Base-by-base conservation (phyloP, 2,329 filamentous ascomycete species). In the Hypoxylon sp. region DNA sequence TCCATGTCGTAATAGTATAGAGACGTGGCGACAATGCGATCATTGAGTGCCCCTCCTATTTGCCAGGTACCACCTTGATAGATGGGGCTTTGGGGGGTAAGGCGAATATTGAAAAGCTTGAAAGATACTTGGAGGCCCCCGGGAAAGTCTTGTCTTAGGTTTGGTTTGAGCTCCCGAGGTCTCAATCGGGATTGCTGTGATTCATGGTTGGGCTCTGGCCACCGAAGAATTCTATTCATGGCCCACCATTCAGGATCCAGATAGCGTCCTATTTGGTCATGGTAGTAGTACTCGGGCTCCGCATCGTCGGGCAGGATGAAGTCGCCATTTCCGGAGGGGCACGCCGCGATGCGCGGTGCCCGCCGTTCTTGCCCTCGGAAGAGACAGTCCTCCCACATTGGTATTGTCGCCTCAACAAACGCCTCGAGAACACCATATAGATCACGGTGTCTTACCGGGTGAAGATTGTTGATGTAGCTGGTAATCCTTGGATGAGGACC, bases 11-110 rank as follows among this genome's bases (percentile, higher is more conserved):
- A 86, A 73, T 88, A 88, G 74, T 87, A 88, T 17, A 91, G 76
- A 0, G 87, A 85, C 0, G 87, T 87, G 0, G 87, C 87, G 66
- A 82, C 83, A 37, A 91, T 89, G 65, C 84, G 84, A 73, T 91
- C 88, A 68, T 91, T 90, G 6, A 81, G 67, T 64, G 78, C 77
- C 17, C 85, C 85, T 65, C 87, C 85, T 1, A 85, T 70, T 65
- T 87, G 85, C 82, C 85, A 88, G 1, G 75, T 76, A 0, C 85
- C 85, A 15, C 83, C 83, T 0, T 76, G 73, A 65, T 87, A 90
- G 0, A 71, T 70, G 0, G 87, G 84, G 1, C 85, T 81, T 17
- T 85, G 83, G 0, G 88, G 88, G 0, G 82, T 86, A 0, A 91
- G 79, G 26, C 88, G 80, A 46, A 90, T 85, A 49, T 84, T 87